A percentile compares a stretch with the other conserved stretches of the same genome.
Conservation (phyloP, 805 yeast species). For the Tetrapisispora phaffii region DNA sequence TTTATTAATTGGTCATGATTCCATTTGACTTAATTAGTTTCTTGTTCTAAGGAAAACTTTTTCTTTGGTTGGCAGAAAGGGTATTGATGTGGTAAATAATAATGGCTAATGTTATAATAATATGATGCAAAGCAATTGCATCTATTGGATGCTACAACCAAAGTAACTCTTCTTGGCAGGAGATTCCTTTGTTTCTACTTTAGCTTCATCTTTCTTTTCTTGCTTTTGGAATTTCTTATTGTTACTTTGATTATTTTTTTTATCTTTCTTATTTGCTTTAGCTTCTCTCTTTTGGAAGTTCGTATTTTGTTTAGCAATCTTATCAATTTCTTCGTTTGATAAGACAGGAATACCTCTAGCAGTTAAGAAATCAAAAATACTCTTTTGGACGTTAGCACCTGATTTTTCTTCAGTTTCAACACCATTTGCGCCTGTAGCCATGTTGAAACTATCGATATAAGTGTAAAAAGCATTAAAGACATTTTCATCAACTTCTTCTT, state of each 20-base stretch:
- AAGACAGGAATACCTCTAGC: constrained; percentile 32
- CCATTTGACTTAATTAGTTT: background rate
- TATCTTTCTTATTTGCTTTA: background rate
- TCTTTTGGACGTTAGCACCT: constrained; percentile 24
- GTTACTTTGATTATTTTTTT: background rate
- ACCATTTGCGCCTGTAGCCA: constrained; percentile 43
- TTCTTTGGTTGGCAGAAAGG: background rate
- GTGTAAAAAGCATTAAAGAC: constrained; percentile 85
- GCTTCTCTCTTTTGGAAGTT: constrained; percentile 2
- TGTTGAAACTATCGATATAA: constrained; percentile 71
- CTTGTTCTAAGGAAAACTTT: no score
- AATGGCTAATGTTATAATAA: no score
- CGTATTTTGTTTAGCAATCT: background rate
- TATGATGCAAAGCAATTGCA: background rate
- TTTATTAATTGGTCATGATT: background rate
- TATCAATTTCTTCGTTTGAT: background rate
- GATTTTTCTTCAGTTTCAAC: constrained; percentile 26
- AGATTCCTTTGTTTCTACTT: background rate
- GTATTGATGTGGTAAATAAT: background rate
- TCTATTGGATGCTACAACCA: constrained; percentile 4
- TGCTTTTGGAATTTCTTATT: background rate
- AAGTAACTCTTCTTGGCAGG: background rate
- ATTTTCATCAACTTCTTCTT: constrained; percentile 80
- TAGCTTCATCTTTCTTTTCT: background rate
- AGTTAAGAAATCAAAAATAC: constrained; percentile 34